Evolutionary conservation across 1,139 yeast genomes (phyloP).

Genomic region (Saccharomyces hybrid): DNA sequence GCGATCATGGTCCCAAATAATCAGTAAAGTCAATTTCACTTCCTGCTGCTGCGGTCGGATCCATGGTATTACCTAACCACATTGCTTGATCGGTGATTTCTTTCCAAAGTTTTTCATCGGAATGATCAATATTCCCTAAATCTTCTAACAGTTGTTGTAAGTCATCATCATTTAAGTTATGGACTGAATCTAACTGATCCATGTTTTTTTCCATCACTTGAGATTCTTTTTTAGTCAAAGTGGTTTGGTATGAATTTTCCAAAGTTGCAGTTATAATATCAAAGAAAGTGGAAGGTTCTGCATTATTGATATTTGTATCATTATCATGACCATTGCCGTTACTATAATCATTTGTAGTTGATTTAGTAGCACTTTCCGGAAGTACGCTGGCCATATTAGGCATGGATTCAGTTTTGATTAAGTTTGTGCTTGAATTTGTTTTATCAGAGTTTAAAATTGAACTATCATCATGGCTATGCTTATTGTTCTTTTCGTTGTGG

Average conservation of each 20-base stretch:
- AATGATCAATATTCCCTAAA: constrained; percentile 30
- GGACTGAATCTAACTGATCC: constrained; percentile 24
- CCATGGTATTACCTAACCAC: constrained; percentile 44
- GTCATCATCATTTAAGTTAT: constrained; percentile 20
- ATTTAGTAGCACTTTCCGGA: not conserved
- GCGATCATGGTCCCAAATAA: constrained; percentile 12
- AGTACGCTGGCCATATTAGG: not conserved
- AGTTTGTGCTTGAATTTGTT: not conserved
- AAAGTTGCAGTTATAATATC: constrained; percentile 17
- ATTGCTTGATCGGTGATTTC: constrained; percentile 68
- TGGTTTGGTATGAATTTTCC: constrained; percentile 13
- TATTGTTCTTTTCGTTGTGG: not conserved
- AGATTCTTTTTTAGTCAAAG: constrained; percentile 21
- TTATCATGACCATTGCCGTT: not conserved
- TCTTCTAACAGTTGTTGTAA: constrained; percentile 27
- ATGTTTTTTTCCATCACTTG: constrained; percentile 26
- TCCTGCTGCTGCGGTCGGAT: constrained; percentile 24
- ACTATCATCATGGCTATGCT: not conserved
- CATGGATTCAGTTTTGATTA: not conserved
- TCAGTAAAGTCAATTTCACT: constrained; percentile 28
- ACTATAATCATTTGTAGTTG: not conserved
- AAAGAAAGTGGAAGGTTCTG: constrained; percentile 8
- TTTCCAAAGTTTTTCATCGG: constrained; percentile 63
- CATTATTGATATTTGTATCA: constrained; percentile 1
- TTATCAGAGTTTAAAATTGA: not conserved